Evolutionary conservation across 2,329 filamentous ascomycete species (phyloP).

Genomic region (Pezicula neosporulosa): DNA sequence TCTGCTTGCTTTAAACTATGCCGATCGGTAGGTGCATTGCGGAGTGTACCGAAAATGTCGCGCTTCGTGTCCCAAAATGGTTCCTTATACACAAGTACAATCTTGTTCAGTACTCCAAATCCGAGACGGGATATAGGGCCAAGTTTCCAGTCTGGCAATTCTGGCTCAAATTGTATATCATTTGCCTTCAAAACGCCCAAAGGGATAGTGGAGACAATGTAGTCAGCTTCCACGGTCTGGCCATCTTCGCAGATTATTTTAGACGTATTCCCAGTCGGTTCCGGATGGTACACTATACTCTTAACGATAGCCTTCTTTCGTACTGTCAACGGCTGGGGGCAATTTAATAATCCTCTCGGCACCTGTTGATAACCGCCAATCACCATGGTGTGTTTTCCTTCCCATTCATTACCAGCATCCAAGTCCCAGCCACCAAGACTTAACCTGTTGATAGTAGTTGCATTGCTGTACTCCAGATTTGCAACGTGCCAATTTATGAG

Average conservation of each 20-base stretch:
- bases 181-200: conserved; percentile 88
- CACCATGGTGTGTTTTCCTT: conserved; percentile 90
- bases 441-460: conserved; percentile 79
- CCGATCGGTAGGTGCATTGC: conserved; percentile 60
- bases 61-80: conserved; percentile 87
- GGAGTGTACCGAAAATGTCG: conserved; percentile 91
- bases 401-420: conserved; percentile 96
- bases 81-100: conserved; percentile 83
- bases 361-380: conserved; percentile 92
- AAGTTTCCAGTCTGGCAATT: conserved; percentile 82
- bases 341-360: conserved; percentile 78
- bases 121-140: conserved; percentile 80
- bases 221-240: conserved; percentile 74
- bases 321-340: conserved; percentile 74
- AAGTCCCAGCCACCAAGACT: conserved; percentile 95
- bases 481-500: conserved; percentile 98
- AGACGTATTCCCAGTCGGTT: conserved; percentile 43
- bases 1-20: conserved; percentile 75
- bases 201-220: conserved; percentile 85
- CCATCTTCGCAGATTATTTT: conserved; percentile 76
- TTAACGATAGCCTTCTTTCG: conserved; percentile 70
- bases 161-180: conserved; percentile 79
- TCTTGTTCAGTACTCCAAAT: conserved; percentile 93
- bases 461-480: conserved; percentile 97
- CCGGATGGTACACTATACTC: conserved; percentile 61